Percentiles rank a stretch among this genome's conserved stretches.
Conservation (phyloP, 2,329 filamentous ascomycete genomes). For the Neobulgaria alba region DNA sequence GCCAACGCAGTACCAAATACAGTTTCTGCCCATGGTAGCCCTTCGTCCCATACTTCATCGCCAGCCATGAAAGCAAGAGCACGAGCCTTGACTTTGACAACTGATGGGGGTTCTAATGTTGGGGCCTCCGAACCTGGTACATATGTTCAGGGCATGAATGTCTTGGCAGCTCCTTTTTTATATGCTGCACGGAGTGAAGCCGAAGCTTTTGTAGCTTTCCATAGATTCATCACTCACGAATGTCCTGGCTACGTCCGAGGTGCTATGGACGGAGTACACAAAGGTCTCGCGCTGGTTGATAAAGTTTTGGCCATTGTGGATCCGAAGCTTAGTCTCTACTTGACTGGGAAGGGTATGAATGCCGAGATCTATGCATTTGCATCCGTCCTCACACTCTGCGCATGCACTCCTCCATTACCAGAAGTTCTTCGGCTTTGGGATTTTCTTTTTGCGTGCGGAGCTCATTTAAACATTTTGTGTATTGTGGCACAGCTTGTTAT, state of each 20-base stretch:
- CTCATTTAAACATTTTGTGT: constrained; percentile 90
- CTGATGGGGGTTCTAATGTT: constrained; percentile 50
- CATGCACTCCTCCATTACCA: constrained; percentile 88
- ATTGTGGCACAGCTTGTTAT: constrained; percentile 92
- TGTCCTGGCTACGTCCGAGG: constrained; percentile 91
- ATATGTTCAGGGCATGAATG: constrained; percentile 99
- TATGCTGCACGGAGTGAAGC: constrained; percentile 92
- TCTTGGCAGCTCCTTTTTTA: constrained; percentile 88
- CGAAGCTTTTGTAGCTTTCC: constrained; percentile 87
- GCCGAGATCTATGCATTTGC: constrained; percentile 96
- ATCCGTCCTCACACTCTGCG: constrained; percentile 86
- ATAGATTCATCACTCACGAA: constrained; percentile 77
- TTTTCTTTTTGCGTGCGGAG: constrained; percentile 91
- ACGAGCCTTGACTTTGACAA: constrained; percentile 52
- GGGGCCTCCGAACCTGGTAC: constrained; percentile 62
- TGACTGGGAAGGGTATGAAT: constrained; percentile 78
- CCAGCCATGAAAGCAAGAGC: constrained; percentile 34
- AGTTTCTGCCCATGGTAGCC: constrained; percentile 22
- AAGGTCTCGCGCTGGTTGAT: constrained; percentile 83
- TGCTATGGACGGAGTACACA: constrained; percentile 95
- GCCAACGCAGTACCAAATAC: constrained; percentile 16
- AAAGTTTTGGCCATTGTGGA: constrained; percentile 88
- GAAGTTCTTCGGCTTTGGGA: constrained; percentile 94
- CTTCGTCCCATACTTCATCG: constrained; percentile 20
- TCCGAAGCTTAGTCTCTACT: constrained; percentile 73